A percentile compares a stretch with the other conserved stretches of the same genome.
These are phyloP conservation scores for Monosporascus sp. DNA, from an alignment of 2,329 filamentous ascomycete species.

Conservation along the genomic window DNA sequence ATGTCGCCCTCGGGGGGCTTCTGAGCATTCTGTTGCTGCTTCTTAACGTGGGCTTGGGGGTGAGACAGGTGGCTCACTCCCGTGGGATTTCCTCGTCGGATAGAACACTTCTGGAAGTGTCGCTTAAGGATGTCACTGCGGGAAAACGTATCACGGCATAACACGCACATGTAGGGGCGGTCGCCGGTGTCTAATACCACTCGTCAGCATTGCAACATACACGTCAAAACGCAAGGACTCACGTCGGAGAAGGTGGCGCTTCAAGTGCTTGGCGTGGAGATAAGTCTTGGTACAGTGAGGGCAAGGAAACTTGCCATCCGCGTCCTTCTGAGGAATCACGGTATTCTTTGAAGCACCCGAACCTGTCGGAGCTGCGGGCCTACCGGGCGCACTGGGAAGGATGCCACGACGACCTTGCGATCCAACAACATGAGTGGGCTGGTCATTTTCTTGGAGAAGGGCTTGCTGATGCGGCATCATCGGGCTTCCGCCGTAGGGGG, in stretches of 20 bases:
- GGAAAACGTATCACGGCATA: constrained; percentile 97
- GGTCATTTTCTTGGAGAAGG: constrained; percentile 53
- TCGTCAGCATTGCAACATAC: constrained; percentile 9
- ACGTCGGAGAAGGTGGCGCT: constrained; percentile 94
- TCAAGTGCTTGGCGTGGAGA: constrained; percentile 92
- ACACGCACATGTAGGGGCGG: constrained; percentile 94
- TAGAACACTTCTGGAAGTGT: constrained; percentile 98
- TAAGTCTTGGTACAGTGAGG: constrained; percentile 98
- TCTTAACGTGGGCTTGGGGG: constrained; percentile 83
- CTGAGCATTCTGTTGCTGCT: constrained; percentile 58
- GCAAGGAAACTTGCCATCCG: constrained; percentile 96
- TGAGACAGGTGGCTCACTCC: constrained; percentile 93
- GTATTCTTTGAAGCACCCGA: constrained; percentile 69
- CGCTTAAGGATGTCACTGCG: constrained; percentile 97
- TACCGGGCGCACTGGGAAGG: constrained; percentile 81
- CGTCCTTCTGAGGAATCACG: constrained; percentile 88
- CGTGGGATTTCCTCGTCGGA: constrained; percentile 90
- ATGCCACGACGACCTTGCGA: constrained; percentile 91
- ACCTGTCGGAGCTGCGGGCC: constrained; percentile 71
- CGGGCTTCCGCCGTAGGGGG: constrained; percentile 55
- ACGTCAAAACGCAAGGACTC: constrained; percentile 44
- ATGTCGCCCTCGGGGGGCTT: constrained; percentile 50
- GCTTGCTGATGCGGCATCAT: constrained; percentile 51
- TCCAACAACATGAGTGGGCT: constrained; percentile 87
- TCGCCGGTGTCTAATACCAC: constrained; percentile 77